These are phyloP conservation scores for Curvularia sp. DNA, from an alignment of 2,329 filamentous ascomycete genomes.

Conservation along the genomic window DNA sequence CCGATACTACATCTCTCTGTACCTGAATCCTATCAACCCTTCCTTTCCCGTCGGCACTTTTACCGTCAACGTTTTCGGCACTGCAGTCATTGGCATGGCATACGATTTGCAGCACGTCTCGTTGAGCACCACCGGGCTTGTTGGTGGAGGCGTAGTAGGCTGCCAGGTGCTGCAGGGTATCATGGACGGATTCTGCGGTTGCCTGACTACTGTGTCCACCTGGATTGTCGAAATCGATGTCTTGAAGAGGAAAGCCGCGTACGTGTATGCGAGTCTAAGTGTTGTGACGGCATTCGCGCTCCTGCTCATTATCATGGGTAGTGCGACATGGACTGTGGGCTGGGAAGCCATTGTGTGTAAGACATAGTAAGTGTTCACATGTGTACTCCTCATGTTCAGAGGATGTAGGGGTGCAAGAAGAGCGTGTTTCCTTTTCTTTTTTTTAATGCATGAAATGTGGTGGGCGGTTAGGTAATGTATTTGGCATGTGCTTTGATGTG, in stretches of 20 bases:
- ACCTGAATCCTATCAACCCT: conserved; percentile 71
- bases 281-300: conserved; percentile 65
- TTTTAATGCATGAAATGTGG: not conserved
- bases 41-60: conserved; percentile 89
- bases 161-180: conserved; percentile 59
- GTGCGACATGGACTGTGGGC: conserved; percentile 70
- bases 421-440: not conserved
- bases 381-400: not conserved
- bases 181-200: conserved; percentile 59
- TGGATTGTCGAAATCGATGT: conserved; percentile 56
- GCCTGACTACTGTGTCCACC: conserved; percentile 58
- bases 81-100: conserved; percentile 74
- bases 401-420: not conserved
- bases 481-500: not conserved
- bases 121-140: conserved; percentile 54
- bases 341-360: conserved; percentile 33
- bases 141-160: conserved; percentile 51
- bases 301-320: conserved; percentile 76
- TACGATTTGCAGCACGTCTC: conserved; percentile 77
- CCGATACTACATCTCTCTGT: conserved; percentile 74
- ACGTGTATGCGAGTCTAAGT: conserved; percentile 71
- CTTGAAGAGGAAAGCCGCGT: conserved; percentile 62
- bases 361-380: conserved; percentile 4
- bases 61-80: conserved; percentile 78
- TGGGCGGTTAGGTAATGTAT: not conserved